phyloP scores from a whole-genome alignment of 495 filamentous ascomycete genomes.

The Hypoxylon fragiforme region DNA sequence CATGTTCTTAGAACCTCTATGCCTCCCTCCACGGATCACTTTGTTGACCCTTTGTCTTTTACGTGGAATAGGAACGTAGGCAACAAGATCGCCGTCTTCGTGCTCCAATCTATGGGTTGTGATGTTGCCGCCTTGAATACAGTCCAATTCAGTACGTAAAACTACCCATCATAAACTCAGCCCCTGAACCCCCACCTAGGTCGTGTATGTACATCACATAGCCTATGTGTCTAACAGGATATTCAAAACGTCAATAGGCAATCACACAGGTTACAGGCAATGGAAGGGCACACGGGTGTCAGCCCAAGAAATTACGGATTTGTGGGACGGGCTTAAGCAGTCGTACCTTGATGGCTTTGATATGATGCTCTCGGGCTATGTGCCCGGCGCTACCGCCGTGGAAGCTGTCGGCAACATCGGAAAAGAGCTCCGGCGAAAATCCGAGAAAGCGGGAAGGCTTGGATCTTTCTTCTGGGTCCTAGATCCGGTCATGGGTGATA shows the following conservation, averaged over 20 bases:
- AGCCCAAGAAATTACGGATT: conserved; percentile 77
- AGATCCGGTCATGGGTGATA: conserved; percentile 98
- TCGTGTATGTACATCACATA: background rate
- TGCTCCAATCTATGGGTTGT: conserved; percentile 89
- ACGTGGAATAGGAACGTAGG: conserved; percentile 77
- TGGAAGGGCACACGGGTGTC: conserved; percentile 79
- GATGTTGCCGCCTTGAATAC: conserved; percentile 93
- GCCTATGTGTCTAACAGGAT: background rate
- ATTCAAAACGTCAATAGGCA: conserved; percentile 58
- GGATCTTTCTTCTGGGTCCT: conserved; percentile 96
- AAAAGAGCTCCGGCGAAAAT: conserved; percentile 71
- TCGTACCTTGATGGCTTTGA: conserved; percentile 83
- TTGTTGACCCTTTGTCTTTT: conserved; percentile 22
- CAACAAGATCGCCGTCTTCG: conserved; percentile 91
- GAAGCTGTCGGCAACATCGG: conserved; percentile 83
- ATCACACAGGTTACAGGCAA: conserved; percentile 89
- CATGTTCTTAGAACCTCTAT: conserved; percentile 16
- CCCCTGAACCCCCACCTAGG: background rate
- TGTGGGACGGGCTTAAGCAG: conserved; percentile 82
- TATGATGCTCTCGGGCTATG: conserved; percentile 91
- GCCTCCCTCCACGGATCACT: background rate
- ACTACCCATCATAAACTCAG: background rate
- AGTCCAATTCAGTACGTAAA: conserved; percentile 80
- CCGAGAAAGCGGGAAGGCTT: conserved; percentile 53
- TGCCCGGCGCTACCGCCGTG: conserved; percentile 80